These are phyloP conservation scores for Tetrastigma voinierianum DNA, from an alignment of 164 flowering plant species.

Conservation along the genomic window DNA sequence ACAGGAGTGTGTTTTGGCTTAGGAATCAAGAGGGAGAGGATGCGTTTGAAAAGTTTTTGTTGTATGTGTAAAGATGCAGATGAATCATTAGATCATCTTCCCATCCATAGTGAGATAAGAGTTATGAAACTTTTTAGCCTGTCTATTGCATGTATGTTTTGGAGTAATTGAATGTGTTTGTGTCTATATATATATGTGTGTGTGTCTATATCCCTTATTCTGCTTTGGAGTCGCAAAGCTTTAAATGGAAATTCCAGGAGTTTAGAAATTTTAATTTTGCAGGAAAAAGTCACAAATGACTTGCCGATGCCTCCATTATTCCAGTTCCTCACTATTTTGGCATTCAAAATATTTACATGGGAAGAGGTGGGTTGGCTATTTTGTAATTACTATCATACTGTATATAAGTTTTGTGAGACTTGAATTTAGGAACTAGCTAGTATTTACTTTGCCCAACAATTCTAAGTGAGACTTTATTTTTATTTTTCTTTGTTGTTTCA, in stretches of 20 bases:
- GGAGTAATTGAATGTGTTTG: too few species aligned
- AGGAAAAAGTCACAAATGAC: slow-evolving; percentile 45
- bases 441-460: not conserved
- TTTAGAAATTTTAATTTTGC: slow-evolving; percentile 1
- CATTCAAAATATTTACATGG: slow-evolving; percentile 64
- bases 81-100: too few species aligned
- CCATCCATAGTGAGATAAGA: too few species aligned
- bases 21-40: too few species aligned
- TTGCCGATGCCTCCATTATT: slow-evolving; percentile 91
- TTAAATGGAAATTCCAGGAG: slow-evolving; percentile 8
- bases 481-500: slow-evolving; percentile 1
- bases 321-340: slow-evolving; percentile 82
- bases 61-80: too few species aligned
- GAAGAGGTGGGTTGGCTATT: slow-evolving; percentile 55
- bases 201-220: not conserved
- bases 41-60: too few species aligned
- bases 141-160: too few species aligned
- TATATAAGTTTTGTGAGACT: not conserved
- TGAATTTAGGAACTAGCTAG: not conserved
- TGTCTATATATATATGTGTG: too few species aligned
- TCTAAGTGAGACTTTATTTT: not conserved
- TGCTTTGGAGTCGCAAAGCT: not conserved
- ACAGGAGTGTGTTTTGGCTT: too few species aligned
- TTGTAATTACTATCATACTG: not conserved
- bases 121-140: too few species aligned